Conservation (phyloP, 371 early-diverging fungal genomes). For the Mortierella polycephala region DNA sequence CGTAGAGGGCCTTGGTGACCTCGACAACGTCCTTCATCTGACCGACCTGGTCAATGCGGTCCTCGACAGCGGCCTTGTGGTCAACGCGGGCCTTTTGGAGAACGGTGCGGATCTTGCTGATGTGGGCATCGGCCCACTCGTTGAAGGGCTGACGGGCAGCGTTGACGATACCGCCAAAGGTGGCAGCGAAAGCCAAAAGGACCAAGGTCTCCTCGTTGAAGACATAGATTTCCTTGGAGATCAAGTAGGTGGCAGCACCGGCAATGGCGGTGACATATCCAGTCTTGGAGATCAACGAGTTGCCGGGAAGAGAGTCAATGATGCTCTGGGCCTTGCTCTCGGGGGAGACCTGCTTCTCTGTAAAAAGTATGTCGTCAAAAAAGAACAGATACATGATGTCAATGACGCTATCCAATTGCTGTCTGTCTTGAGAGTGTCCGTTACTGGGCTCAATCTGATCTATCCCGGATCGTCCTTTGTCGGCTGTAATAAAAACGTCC, state of each 20-base stretch:
- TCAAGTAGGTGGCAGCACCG: slow-evolving; percentile 86
- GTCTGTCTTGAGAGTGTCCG: neutral
- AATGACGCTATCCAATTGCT: neutral
- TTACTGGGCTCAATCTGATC: too few relatives aligned
- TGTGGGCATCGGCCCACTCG: slow-evolving; percentile 88
- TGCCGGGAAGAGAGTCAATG: slow-evolving; percentile 92
- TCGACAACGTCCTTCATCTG: slow-evolving; percentile 94
- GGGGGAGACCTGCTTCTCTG: slow-evolving; percentile 56
- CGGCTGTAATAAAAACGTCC: too few relatives aligned
- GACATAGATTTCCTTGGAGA: slow-evolving; percentile 97
- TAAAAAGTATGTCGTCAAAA: neutral
- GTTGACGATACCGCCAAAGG: slow-evolving; percentile 81
- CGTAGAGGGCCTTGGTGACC: slow-evolving; percentile 93
- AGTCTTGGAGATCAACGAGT: slow-evolving; percentile 89
- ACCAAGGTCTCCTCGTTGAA: slow-evolving; percentile 94
- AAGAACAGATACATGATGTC: neutral
- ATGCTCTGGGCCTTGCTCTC: slow-evolving; percentile 83
- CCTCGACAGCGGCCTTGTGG: slow-evolving; percentile 91
- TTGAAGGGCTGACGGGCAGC: slow-evolving; percentile 86
- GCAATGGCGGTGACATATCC: slow-evolving; percentile 86
- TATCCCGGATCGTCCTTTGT: too few relatives aligned
- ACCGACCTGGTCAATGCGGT: slow-evolving; percentile 89
- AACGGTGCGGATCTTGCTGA: slow-evolving; percentile 80
- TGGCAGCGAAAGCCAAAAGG: slow-evolving; percentile 69
- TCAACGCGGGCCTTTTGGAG: slow-evolving; percentile 88